phyloP scores from a whole-genome alignment of 177 flowering plant species.

The Vitis hybrid region DNA sequence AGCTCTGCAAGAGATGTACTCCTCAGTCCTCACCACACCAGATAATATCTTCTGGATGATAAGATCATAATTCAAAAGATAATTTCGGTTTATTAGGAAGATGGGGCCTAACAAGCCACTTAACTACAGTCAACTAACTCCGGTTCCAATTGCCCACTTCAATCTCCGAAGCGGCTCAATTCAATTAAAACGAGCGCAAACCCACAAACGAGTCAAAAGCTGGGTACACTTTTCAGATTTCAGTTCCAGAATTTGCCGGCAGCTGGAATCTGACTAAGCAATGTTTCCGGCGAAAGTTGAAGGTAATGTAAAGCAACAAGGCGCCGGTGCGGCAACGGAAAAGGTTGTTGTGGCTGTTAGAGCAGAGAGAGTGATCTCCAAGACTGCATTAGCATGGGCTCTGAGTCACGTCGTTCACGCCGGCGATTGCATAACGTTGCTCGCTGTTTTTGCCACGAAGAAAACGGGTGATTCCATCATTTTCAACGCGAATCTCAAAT shows the following conservation, averaged over 20 bases:
- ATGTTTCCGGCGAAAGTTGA: slow-evolving; percentile 12
- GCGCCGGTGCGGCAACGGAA: slow-evolving; percentile 17
- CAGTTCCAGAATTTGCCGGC: slow-evolving; percentile 4
- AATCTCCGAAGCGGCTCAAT: no score
- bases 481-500: neutral
- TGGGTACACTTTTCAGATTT: no score
- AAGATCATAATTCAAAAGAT: no score
- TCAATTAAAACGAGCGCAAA: no score
- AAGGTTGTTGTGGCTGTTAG: slow-evolving; percentile 72
- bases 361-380: slow-evolving; percentile 75
- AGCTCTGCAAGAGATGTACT: no score
- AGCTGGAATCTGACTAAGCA: neutral
- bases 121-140: no score
- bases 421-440: slow-evolving; percentile 64
- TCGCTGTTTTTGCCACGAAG: slow-evolving; percentile 54
- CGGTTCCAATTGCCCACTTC: no score
- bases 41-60: no score
- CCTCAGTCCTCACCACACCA: no score
- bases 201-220: no score
- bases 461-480: slow-evolving; percentile 36
- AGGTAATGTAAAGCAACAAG: slow-evolving; percentile 4
- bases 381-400: slow-evolving; percentile 78
- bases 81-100: no score
- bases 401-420: slow-evolving; percentile 75
- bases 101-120: no score